phyloP scores from a whole-genome alignment of 2,329 filamentous ascomycete genomes.

The Pyrenochaeta sp. region DNA sequence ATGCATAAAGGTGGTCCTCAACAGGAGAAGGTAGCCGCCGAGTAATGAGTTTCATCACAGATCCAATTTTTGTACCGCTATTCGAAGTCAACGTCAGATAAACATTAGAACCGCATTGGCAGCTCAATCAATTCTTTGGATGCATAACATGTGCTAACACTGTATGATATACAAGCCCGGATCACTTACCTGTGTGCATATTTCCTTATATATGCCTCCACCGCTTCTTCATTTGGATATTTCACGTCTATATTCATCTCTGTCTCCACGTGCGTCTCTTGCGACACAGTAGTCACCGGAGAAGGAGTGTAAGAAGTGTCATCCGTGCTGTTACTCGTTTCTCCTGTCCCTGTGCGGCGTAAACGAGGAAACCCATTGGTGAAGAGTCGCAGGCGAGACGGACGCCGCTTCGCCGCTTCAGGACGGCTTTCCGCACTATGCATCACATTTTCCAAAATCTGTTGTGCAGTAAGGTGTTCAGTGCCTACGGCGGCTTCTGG shows the following conservation, averaged over 20 bases:
- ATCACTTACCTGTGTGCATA: conserved; percentile 27
- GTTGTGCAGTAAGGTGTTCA: conserved; percentile 16
- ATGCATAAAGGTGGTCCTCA: conserved; percentile 13
- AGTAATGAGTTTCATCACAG: conserved; percentile 22
- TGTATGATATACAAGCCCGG: neutral
- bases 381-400: conserved; percentile 30
- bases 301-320: conserved; percentile 9
- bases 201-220: conserved; percentile 21
- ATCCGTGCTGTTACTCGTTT: conserved; percentile 14
- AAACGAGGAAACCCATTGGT: conserved; percentile 28
- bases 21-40: conserved; percentile 27
- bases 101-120: neutral
- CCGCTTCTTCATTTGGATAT: conserved; percentile 15
- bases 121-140: neutral
- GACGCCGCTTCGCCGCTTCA: conserved; percentile 20
- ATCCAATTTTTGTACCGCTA: conserved; percentile 24
- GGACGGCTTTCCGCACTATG: conserved; percentile 3
- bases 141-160: neutral
- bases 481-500: conserved; percentile 1
- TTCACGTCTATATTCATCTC: neutral
- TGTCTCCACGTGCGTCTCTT: conserved; percentile 2
- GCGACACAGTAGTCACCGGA: neutral
- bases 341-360: conserved; percentile 30
- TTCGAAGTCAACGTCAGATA: conserved; percentile 1
- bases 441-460: conserved; percentile 14